Conservation (phyloP, 768 basidiomycete species). For the Pulveroboletus sp. region DNA sequence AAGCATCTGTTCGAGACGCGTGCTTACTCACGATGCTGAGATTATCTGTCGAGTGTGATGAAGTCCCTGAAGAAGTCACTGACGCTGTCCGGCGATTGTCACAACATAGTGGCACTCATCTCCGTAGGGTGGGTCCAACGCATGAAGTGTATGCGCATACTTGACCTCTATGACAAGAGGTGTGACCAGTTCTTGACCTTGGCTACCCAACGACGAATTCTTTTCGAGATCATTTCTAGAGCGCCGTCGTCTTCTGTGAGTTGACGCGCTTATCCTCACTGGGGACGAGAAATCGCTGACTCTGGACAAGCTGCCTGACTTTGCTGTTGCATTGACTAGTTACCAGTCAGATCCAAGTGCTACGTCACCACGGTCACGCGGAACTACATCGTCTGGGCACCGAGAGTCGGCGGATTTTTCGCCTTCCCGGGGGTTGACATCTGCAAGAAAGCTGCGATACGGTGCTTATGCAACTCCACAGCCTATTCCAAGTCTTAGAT, state of each 20-base stretch:
- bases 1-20: slow-evolving; percentile 73
- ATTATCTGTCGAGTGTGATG: slow-evolving; percentile 55
- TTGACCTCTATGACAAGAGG: slow-evolving; percentile 43
- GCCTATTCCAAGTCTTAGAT: slow-evolving; percentile 43
- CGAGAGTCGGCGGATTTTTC: slow-evolving; percentile 16
- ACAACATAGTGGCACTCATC: slow-evolving; percentile 47
- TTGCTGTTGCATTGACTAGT: slow-evolving; percentile 49
- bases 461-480: slow-evolving; percentile 66
- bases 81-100: slow-evolving; percentile 42
- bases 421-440: slow-evolving; percentile 26
- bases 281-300: slow-evolving; percentile 4
- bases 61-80: slow-evolving; percentile 46
- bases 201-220: slow-evolving; percentile 39
- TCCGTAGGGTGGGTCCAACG: slow-evolving; percentile 50
- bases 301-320: slow-evolving; percentile 63
- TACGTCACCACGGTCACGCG: slow-evolving; percentile 7
- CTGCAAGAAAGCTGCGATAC: slow-evolving; percentile 60
- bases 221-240: slow-evolving; percentile 46
- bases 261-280: slow-evolving; percentile 1
- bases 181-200: slow-evolving; percentile 66
- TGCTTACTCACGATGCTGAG: slow-evolving; percentile 72
- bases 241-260: slow-evolving; percentile 58
- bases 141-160: background rate
- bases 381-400: slow-evolving; percentile 9
- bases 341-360: slow-evolving; percentile 19